A percentile compares a stretch with the other conserved stretches of the same genome.
These are phyloP conservation scores for Erodium moschatum DNA, from an alignment of 441 rosid species.

Conservation along the genomic window DNA sequence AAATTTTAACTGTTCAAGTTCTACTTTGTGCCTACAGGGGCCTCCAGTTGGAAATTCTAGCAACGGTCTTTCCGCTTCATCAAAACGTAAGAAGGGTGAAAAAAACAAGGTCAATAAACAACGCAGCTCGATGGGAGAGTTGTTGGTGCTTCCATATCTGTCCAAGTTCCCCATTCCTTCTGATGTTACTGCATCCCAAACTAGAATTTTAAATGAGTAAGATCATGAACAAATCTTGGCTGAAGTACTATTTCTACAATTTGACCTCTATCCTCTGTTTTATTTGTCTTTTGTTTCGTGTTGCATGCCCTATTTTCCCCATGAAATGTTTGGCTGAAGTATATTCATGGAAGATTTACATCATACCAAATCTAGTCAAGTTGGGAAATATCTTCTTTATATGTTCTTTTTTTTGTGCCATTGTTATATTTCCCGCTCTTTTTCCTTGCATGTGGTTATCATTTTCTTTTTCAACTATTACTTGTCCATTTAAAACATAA, in stretches of 20 bases:
- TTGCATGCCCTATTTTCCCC: neutral
- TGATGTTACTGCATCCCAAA: slow-evolving; percentile 36
- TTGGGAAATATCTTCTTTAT: neutral
- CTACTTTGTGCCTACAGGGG: slow-evolving; percentile 41
- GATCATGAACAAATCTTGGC: slow-evolving; percentile 25
- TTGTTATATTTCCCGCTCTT: neutral
- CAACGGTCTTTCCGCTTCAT: slow-evolving; percentile 37
- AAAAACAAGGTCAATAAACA: slow-evolving; percentile 47
- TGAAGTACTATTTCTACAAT: neutral
- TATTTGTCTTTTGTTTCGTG: neutral
- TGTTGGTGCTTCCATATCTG: slow-evolving; percentile 77
- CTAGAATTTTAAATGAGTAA: slow-evolving; percentile 46
- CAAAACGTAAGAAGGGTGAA: slow-evolving; percentile 77
- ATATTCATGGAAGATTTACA: neutral
- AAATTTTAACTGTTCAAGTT: slow-evolving; percentile 15
- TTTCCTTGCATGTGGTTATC: neutral
- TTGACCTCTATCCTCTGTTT: neutral
- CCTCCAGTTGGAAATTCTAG: slow-evolving; percentile 47
- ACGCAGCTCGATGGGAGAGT: slow-evolving; percentile 57
- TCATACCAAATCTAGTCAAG: neutral
- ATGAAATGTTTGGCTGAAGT: neutral
- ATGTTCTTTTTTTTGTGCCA: neutral
- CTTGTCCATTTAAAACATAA: neutral
- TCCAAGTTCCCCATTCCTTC: slow-evolving; percentile 62
- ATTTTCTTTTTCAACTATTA: neutral